phyloP scores from a whole-genome alignment of 2,329 filamentous ascomycete species.

The Thermomyces lanuginosus region DNA sequence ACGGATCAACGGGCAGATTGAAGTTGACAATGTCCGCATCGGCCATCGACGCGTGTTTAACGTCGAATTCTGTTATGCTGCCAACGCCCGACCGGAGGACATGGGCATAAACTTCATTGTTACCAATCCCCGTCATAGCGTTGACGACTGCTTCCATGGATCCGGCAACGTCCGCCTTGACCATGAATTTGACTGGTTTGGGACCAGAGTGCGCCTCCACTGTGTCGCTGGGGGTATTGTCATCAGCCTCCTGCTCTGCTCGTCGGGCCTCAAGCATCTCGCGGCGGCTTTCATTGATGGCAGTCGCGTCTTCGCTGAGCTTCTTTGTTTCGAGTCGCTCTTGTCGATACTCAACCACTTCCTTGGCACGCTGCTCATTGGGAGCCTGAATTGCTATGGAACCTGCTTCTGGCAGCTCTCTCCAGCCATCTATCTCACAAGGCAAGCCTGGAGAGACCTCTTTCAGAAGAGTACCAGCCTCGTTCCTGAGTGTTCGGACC shows the following conservation, averaged over 20 bases:
- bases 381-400: conserved; percentile 72
- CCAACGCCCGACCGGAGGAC: conserved; percentile 67
- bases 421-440: conserved; percentile 91
- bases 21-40: conserved; percentile 70
- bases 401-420: conserved; percentile 68
- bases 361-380: conserved; percentile 61
- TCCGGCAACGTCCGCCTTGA: conserved; percentile 86
- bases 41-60: conserved; percentile 70
- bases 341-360: conserved; percentile 58
- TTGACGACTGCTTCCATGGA: conserved; percentile 82
- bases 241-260: conserved; percentile 18
- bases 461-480: conserved; percentile 54
- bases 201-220: conserved; percentile 32
- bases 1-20: conserved; percentile 53
- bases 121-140: conserved; percentile 62
- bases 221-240: conserved; percentile 16
- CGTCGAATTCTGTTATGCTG: conserved; percentile 64
- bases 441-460: conserved; percentile 77
- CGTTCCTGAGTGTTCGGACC: conserved; percentile 70
- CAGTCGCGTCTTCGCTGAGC: conserved; percentile 52
- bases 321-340: conserved; percentile 54
- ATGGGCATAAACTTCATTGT: conserved; percentile 62
- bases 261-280: conserved; percentile 39
- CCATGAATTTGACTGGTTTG: conserved; percentile 56
- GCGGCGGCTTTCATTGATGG: conserved; percentile 54